phyloP scores from a whole-genome alignment of 2,329 filamentous ascomycete species.

The Plenodomus biglobosus region DNA sequence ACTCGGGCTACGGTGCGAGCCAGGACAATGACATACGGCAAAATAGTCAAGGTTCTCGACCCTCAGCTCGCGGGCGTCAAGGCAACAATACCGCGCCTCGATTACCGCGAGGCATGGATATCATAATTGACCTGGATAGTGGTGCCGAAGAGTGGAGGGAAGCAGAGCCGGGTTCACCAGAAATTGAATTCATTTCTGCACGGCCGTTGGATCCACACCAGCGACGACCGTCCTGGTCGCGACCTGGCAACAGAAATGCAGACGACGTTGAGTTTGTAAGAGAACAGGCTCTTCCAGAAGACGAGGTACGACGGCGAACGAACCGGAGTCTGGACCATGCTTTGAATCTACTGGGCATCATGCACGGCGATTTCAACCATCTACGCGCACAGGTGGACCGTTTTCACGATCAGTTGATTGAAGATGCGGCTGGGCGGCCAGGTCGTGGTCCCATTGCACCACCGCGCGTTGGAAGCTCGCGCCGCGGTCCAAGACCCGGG shows the following conservation, averaged over 20 bases:
- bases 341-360: conserved; percentile 20
- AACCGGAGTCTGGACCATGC: conserved; percentile 21
- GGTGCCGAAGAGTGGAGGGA: conserved; percentile 25
- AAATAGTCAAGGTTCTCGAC: not conserved
- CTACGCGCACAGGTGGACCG: conserved; percentile 26
- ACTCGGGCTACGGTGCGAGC: conserved; percentile 21
- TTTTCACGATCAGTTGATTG: conserved; percentile 17
- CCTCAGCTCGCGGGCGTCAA: not conserved
- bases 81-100: conserved; percentile 32
- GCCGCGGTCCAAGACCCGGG: conserved; percentile 6
- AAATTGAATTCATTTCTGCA: conserved; percentile 53
- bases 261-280: conserved; percentile 38
- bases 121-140: conserved; percentile 47
- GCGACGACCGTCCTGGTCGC: not conserved
- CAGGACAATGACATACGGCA: conserved; percentile 8
- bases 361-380: conserved; percentile 21
- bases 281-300: conserved; percentile 25
- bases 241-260: conserved; percentile 17
- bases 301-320: conserved; percentile 18
- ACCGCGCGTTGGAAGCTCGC: conserved; percentile 8
- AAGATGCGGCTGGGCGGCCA: conserved; percentile 1
- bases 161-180: conserved; percentile 44
- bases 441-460: conserved; percentile 19
- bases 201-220: conserved; percentile 27
- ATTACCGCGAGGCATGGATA: conserved; percentile 47